Base-by-base conservation (phyloP, 1,139 yeast species). In the Sporopachydermia cereana region DNA sequence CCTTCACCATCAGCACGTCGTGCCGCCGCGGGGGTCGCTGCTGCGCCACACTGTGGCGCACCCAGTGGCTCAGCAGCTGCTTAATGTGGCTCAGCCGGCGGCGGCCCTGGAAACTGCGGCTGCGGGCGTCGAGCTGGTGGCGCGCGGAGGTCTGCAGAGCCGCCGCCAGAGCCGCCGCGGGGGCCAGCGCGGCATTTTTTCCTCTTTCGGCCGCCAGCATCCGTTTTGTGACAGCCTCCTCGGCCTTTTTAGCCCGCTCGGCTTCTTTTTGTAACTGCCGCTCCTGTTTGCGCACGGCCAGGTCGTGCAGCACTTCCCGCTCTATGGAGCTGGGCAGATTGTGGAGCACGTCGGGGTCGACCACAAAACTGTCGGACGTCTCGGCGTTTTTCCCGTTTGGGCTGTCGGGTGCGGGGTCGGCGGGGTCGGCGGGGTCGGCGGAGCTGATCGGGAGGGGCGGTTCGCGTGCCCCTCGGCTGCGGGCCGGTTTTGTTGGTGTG, bases 311-410 rank as follows among this genome's bases (percentile, higher is more conserved):
- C 12, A 34, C n/a, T 34, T 34, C 39, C 22, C 22, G 39, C 17
- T 34, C 39, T 16, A 34, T 5, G 12, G 39, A 34, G 17, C 39
- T 34, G 18, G 39, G 39, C 12, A 34, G 39, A n/a, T 34, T 5
- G 39, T n/a, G 18, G 12, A 34, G 39, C 18, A 34, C 39, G 9
- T 34, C 39, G 9, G 9, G 12, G 39, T 34, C 39, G 9, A 34
- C 17, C 5, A 12, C n/a, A 16, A 34, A n/a, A 7, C 12, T 7
- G 17, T 41, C 21, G 42, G n/a, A 2, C 12, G 29, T 25, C 7
- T 25, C 29, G 29, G 29, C 7, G 14, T 14, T 25, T 7, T 7
- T 14, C n/a, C n/a, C n/a, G n/a, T n/a, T n/a, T n/a, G n/a, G n/a
- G n/a, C n/a, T n/a, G n/a, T n/a, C n/a, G n/a, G n/a, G n/a, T n/a